Evolutionary conservation across 2,329 filamentous ascomycete genomes (phyloP), one percentile per base, ranked within the genome.

Genomic region (Penicillium sclerotigenum): DNA sequence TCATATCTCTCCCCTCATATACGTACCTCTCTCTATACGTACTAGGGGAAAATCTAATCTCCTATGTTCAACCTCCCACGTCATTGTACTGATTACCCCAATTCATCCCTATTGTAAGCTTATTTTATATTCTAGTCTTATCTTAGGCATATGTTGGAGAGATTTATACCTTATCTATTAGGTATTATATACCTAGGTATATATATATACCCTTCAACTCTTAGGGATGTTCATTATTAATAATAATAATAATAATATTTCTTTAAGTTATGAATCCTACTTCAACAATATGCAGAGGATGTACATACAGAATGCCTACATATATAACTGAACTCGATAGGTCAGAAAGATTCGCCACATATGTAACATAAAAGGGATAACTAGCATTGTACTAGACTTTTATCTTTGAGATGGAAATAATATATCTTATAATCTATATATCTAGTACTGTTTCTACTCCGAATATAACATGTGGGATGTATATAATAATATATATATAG

Each of bases 81-180:
- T 54, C 52, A 54, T 52, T 37, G 49, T 47, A 22, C 47, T 51
- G 29, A 34, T 33, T 14, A 42, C 36, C 48, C 47, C 37, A 14
- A 37, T 24, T 29, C 16, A 41, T 16, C 22, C 22, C 22, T 42
- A n/a, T 36, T 10, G 34, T 6, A 26, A 42, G 38, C 38, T 26
- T 42, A 42, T 42, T 24, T n/a, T 10, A 18, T 28, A 10, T 42
- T 26, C 16, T 1, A n/a, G 3, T 16, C 5, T 26, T 33, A 33
- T 6, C 13, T 16, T 33, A 7, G 31, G 11, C 13, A 13, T 31
- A 13, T 31, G 29, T 31, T 31, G 5, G 5, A 5, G 10, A 29
- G 28, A 31, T 31, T 36, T 37, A 16, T 1, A 28, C 7, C 13
- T 9, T n/a, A n/a, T n/a, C 16, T 13, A n/a, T n/a, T 6, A n/a